Conservation (phyloP, 2,329 filamentous ascomycete genomes). For the Elsinoe necatrix region DNA sequence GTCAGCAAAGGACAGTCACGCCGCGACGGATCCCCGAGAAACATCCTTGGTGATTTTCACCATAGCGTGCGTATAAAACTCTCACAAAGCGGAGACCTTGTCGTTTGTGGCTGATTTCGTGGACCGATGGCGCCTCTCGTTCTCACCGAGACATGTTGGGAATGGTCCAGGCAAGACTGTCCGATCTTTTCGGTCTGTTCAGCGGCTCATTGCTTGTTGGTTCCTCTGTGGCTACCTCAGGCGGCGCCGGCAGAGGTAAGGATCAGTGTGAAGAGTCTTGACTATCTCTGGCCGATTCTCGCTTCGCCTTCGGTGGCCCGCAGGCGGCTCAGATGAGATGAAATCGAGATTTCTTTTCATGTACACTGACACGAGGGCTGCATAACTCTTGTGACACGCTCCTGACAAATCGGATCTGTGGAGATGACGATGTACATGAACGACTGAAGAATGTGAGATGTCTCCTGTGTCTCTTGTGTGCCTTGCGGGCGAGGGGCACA, state of each 20-base stretch:
- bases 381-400: not conserved
- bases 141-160: not conserved
- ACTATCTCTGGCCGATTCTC: not conserved
- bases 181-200: not conserved
- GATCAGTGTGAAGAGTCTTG: not conserved
- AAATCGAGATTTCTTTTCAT: conserved; percentile 2
- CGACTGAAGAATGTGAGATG: not conserved
- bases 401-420: conserved; percentile 8
- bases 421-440: not conserved
- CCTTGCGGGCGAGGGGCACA: not conserved
- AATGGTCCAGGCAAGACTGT: not conserved
- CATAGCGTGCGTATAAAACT: conserved; percentile 4
- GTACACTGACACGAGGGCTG: not conserved
- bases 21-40: not conserved
- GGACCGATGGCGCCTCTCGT: conserved; percentile 5
- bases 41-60: conserved; percentile 9
- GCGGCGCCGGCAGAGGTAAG: not conserved
- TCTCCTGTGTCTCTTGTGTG: not conserved
- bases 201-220: not conserved
- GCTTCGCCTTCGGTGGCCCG: not conserved
- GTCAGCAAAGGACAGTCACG: not conserved
- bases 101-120: conserved; percentile 10
- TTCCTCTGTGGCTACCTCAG: not conserved
- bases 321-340: not conserved
- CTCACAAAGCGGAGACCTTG: not conserved